Conservation (phyloP, 129 eudicot genomes). For the Deinandra increscens region DNA sequence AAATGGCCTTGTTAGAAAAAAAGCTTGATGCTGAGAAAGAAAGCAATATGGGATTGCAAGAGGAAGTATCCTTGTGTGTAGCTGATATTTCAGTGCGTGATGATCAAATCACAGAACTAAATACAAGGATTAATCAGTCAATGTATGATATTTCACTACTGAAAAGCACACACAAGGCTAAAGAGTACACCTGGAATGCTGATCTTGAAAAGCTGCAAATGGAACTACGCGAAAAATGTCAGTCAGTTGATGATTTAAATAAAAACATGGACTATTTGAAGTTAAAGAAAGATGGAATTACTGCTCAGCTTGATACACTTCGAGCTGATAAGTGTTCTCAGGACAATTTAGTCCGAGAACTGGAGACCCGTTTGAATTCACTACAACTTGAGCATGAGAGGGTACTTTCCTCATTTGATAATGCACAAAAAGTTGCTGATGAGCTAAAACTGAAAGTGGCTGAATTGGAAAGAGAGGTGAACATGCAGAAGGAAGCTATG, state of each 20-base stretch:
- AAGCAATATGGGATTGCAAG: constrained; percentile 45
- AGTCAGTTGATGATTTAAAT: constrained; percentile 38
- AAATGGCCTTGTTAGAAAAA: constrained; percentile 30
- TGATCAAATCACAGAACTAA: constrained; percentile 44
- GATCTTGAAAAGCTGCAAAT: constrained; percentile 39
- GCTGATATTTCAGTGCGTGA: constrained; percentile 43
- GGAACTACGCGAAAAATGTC: constrained; percentile 37
- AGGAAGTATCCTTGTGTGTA: constrained; percentile 25
- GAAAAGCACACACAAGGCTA: constrained; percentile 40
- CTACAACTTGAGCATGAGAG: constrained; percentile 35
- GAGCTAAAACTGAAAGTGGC: constrained; percentile 41
- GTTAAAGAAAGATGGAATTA: constrained; percentile 54
- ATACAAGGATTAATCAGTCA: constrained; percentile 31
- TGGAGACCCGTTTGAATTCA: constrained; percentile 38
- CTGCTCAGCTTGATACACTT: constrained; percentile 53
- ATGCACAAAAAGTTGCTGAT: constrained; percentile 29
- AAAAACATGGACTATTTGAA: constrained; percentile 38
- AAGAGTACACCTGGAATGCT: constrained; percentile 32
- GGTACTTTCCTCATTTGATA: constrained; percentile 37
- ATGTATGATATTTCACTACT: constrained; percentile 38
- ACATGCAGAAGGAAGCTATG: constrained; percentile 35
- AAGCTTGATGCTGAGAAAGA: constrained; percentile 47
- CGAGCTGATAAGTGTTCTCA: constrained; percentile 42
- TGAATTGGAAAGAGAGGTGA: constrained; percentile 57
- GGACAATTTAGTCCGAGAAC: constrained; percentile 37